A percentile compares a stretch with the other conserved stretches of the same genome.
Conservation (phyloP, 257 asterid species). For the Leonotis leonurus region DNA sequence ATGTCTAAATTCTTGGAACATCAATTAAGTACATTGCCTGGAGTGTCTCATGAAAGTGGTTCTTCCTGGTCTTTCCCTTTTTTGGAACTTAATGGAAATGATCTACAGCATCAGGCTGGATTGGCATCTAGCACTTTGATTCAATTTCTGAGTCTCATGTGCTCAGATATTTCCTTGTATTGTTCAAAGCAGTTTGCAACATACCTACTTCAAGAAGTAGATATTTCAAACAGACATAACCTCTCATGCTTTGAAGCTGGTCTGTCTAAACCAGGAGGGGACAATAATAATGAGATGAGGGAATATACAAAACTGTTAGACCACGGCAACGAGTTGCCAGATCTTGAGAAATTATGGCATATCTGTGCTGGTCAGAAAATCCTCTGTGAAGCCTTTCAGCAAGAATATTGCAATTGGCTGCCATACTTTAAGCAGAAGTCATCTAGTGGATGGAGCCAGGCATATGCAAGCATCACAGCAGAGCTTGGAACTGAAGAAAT, state of each 20-base stretch:
- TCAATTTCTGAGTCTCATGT: constrained; percentile 40
- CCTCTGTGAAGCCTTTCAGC: constrained; percentile 42
- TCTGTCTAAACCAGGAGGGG: constrained; percentile 26
- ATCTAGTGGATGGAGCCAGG: constrained; percentile 58
- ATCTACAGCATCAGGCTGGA: constrained; percentile 22
- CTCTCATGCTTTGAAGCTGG: constrained; percentile 37
- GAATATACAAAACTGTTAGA: constrained; percentile 30
- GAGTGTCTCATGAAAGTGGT: constrained; percentile 24
- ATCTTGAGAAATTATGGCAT: constrained; percentile 46
- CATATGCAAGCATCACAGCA: constrained; percentile 50
- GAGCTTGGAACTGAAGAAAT: constrained; percentile 62
- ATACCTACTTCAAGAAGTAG: constrained; percentile 48
- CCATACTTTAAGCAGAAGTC: constrained; percentile 49
- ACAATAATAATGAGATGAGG: constrained; percentile 21
- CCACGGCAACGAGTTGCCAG: constrained; percentile 24
- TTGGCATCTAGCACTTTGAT: constrained; percentile 31
- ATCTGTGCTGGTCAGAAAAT: constrained; percentile 43
- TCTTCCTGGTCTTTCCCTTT: constrained; percentile 26
- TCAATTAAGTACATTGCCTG: constrained; percentile 40
- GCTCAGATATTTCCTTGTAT: constrained; percentile 46
- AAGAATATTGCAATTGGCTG: constrained; percentile 46
- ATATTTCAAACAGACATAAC: constrained; percentile 27
- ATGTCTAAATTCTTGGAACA: constrained; percentile 42
- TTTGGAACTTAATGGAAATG: constrained; percentile 23
- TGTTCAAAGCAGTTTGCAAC: constrained; percentile 60